Base-by-base conservation (phyloP, 1,284 basidiomycete genomes). In the Termitomyces sp. region DNA sequence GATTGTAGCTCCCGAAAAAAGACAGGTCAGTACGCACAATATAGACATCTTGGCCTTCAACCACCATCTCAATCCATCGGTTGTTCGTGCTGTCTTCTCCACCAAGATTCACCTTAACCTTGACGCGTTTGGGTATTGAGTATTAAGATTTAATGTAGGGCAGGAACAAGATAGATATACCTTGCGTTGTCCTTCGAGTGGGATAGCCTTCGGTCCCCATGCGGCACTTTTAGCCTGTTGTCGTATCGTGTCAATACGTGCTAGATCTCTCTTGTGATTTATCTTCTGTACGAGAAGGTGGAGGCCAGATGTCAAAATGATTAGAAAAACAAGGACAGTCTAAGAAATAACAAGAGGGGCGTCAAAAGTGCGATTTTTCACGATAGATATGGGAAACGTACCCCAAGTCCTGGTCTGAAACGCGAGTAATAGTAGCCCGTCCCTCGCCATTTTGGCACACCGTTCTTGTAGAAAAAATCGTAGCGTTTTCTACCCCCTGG, bases 371-470 rank as follows among this genome's bases (percentile, higher is more conserved):
- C 33, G 33, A 34, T 47, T 38, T 42, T 49, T 44, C 21, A 30
- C 15, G 50, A 31, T 24, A 15, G 67, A 34, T 15, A 24, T 15
- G 13, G 10, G 15, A 42, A 34, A 49, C 84, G 58, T 64, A 89
- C 88, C 57, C 83, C 82, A 60, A 98, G 79, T 41, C 94, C 92
- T 19, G 94, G 94, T 42, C 94, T 82, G 79, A 90, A 98, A 57
- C 94, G 86, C 34, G 90, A 84, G 71, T 97, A 97, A 70, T 95
- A 96, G 70, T 97, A 96, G 45, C 84, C 85, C 24, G 86, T 91
- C 13, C 88, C 92, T 64, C 91, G 79, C 92, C 92, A 94, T 66
- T 80, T 88, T 0, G 92, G 92, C 4, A 94, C 92, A 36, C 92
- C 92, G 58, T 93, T 92, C 70, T 92, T 92, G 74, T 88, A 89